phyloP scores from a whole-genome alignment of 169 alveolate species.

The Eimeria maxima region DNA sequence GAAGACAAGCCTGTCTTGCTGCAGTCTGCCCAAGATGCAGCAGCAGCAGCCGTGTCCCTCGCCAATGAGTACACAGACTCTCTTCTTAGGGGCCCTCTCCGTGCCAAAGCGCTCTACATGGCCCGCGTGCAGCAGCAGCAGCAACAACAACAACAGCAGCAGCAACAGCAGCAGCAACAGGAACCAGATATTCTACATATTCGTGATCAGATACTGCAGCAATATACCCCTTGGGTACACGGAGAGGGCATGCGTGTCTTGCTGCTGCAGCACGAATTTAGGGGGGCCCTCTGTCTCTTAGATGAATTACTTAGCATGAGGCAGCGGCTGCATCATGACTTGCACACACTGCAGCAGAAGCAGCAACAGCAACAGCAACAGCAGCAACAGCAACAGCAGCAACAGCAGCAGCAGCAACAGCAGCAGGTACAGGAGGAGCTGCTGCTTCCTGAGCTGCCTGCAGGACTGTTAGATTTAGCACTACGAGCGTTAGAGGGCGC shows the following conservation, averaged over 20 bases:
- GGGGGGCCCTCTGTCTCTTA: not conserved
- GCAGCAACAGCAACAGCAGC: not conserved
- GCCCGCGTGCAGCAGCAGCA: constrained; percentile 16
- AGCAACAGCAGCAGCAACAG: not conserved
- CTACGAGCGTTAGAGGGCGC: constrained; percentile 19
- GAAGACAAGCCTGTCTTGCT: not conserved
- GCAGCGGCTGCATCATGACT: not conserved
- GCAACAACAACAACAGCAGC: not conserved
- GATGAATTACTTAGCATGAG: not conserved
- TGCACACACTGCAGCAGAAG: constrained; percentile 2
- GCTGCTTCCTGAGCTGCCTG: constrained; percentile 16
- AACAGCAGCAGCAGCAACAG: constrained; percentile 31
- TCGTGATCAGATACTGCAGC: constrained; percentile 7
- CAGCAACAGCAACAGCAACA: not conserved
- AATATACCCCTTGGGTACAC: constrained; percentile 41
- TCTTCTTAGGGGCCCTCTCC: constrained; percentile 18
- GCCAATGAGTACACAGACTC: not conserved
- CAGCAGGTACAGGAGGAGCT: not conserved
- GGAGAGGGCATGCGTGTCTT: constrained; percentile 1
- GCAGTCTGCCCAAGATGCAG: not conserved
- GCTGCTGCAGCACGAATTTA: constrained; percentile 3
- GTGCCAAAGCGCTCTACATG: not conserved
- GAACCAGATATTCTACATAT: not conserved
- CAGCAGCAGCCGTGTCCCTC: not conserved
- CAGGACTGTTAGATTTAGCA: constrained; percentile 34